phyloP scores from a whole-genome alignment of 495 filamentous ascomycete species.

The Lasiosphaeria miniovina region DNA sequence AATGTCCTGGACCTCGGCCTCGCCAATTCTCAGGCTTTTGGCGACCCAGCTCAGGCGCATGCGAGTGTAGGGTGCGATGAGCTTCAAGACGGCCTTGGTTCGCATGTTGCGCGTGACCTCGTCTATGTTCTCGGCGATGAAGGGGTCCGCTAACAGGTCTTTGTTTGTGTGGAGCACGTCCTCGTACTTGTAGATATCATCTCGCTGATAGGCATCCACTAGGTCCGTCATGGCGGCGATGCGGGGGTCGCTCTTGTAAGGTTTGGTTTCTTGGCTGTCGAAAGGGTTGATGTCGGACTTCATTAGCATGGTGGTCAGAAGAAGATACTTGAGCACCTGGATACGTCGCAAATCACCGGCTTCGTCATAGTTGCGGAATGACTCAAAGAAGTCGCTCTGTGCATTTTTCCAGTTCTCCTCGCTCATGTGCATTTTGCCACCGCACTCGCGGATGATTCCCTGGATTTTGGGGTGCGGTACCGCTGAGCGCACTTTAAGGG shows the following conservation, averaged over 20 bases:
- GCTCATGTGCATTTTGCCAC: constrained; percentile 99
- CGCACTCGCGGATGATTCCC: constrained; percentile 97
- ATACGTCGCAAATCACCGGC: constrained; percentile 94
- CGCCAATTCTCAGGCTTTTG: constrained; percentile 76
- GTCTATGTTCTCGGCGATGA: constrained; percentile 98
- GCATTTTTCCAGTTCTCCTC: constrained; percentile 99
- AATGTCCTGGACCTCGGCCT: constrained; percentile 87
- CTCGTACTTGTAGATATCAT: constrained; percentile 92
- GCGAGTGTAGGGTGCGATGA: constrained; percentile 91
- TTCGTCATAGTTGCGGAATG: constrained; percentile 98
- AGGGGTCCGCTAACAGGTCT: constrained; percentile 86
- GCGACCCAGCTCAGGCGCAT: constrained; percentile 86
- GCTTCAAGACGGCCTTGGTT: constrained; percentile 88
- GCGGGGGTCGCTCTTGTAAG: constrained; percentile 91
- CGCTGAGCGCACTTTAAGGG: constrained; percentile 85
- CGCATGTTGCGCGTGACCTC: constrained; percentile 98
- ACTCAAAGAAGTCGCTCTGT: constrained; percentile 96
- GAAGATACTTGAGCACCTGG: constrained; percentile 95
- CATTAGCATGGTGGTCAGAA: constrained; percentile 97
- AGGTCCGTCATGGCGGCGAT: constrained; percentile 97
- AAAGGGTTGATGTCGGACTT: constrained; percentile 99
- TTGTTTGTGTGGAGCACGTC: constrained; percentile 81
- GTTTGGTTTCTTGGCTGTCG: constrained; percentile 98
- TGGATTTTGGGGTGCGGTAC: constrained; percentile 98
- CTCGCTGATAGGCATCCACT: constrained; percentile 92